Base-by-base conservation (phyloP, 2,329 filamentous ascomycete species). In the Teratosphaeria epicoccoides region DNA sequence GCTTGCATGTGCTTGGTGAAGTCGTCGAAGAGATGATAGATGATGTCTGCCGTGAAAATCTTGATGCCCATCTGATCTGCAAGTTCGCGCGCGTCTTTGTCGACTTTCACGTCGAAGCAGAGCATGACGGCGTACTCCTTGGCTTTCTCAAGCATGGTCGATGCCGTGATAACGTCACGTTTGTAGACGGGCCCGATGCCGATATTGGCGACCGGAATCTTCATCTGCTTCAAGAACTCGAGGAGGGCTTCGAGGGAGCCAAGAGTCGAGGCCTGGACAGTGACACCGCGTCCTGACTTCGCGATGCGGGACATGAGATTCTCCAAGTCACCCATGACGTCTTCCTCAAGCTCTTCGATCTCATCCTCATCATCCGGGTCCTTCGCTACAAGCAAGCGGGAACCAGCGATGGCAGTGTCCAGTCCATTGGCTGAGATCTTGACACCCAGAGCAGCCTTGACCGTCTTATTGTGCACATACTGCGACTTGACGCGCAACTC, bases 381-480 rank as follows among this genome's bases (percentile, higher is more conserved):
- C 29, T 93, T 91, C 55, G 95, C 89, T 24, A 98, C 90, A 63
- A 98, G 82, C 62, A 98, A 77, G 60, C 94, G 84, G 20, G 94
- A 98, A 68, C 93, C 93, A 55, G 93, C 93, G 70, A 98, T 97
- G 60, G 94, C 93, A 56, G 88, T 85, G 70, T 98, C 93, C 22
- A 98, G 85, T 57, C 90, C 89, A 61, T 95, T 94, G 44, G 91
- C 93, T 57, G 89, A 89, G 67, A 98, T 97, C 81, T 98, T 98
- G 70, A 98, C 88, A 85, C 93, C 93, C 65, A 98, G 81, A 7
- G 93, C 89, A 20, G 94, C 93, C 78, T 96, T 98, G 74, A 96
- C 90, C 70, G 95, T 89, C 76, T 98, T 97, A 76, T 98, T 96
- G 76, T 98, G 94, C 25, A 98, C 91, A 65, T 98, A 98, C 57